Evolutionary conservation across 768 basidiomycete genomes (phyloP).

Genomic region (Kwoniella mangroviensis): DNA sequence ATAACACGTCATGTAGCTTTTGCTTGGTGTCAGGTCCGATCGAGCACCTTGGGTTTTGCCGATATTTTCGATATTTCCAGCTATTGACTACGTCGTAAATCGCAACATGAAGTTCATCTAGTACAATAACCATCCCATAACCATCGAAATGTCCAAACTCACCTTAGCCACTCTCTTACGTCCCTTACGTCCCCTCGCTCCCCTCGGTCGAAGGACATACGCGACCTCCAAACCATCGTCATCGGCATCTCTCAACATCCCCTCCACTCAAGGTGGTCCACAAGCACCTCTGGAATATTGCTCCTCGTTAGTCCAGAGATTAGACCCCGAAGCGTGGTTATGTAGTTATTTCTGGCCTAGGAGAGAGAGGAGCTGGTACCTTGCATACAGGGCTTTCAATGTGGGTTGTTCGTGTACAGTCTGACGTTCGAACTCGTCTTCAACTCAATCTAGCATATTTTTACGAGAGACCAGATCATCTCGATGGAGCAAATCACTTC

Average conservation of each 20-base stretch:
- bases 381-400: conserved; percentile 57
- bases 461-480: too few relatives aligned
- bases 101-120: not conserved
- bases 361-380: conserved; percentile 48
- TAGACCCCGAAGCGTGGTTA: conserved; percentile 56
- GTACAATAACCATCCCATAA: too few relatives aligned
- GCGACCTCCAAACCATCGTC: not conserved
- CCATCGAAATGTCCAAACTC: not conserved
- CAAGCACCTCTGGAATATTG: conserved; percentile 53
- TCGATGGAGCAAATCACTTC: too few relatives aligned
- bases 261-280: conserved; percentile 36
- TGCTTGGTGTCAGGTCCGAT: too few relatives aligned
- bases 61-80: not conserved
- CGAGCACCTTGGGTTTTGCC: too few relatives aligned
- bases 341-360: conserved; percentile 52
- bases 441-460: too few relatives aligned
- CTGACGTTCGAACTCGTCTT: too few relatives aligned
- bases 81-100: too few relatives aligned
- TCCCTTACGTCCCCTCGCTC: not conserved
- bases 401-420: conserved; percentile 33
- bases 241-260: conserved; percentile 23
- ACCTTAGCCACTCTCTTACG: not conserved
- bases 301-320: conserved; percentile 45
- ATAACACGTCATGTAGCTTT: too few relatives aligned
- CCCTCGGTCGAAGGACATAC: not conserved